Evolutionary conservation across 768 basidiomycete species (phyloP).

Genomic region (Paxillus rubicundulus): DNA sequence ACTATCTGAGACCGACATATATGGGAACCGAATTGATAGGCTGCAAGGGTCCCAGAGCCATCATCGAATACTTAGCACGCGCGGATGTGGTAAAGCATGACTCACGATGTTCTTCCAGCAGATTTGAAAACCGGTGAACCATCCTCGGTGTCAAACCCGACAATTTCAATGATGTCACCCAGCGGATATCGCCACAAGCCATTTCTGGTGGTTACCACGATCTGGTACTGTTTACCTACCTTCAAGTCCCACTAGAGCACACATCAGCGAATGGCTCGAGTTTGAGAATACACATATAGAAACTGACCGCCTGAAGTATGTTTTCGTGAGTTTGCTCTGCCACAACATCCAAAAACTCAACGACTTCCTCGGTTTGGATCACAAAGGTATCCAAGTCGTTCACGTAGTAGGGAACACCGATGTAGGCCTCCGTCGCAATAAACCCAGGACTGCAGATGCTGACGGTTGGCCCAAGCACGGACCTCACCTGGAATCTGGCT

Average conservation of each 20-base stretch:
- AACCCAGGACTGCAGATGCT: background rate
- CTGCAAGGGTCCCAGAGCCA: background rate
- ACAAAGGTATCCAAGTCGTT: slow-evolving; percentile 5
- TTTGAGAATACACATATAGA: background rate
- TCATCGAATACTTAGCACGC: background rate
- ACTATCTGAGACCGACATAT: background rate
- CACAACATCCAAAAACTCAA: slow-evolving; percentile 19
- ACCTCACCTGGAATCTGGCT: slow-evolving; percentile 7
- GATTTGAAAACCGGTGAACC: slow-evolving; percentile 2
- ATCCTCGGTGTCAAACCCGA: slow-evolving; percentile 2
- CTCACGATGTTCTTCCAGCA: slow-evolving; percentile 4
- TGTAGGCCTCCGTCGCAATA: background rate
- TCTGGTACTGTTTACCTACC: slow-evolving; percentile 4
- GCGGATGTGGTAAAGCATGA: background rate
- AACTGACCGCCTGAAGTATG: slow-evolving; percentile 16
- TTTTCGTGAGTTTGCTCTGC: slow-evolving; percentile 10
- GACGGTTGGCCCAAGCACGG: slow-evolving; percentile 5
- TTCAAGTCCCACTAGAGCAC: slow-evolving; percentile 1
- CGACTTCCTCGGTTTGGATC: background rate
- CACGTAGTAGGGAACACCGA: background rate
- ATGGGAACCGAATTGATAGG: background rate
- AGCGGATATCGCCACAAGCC: slow-evolving; percentile 8
- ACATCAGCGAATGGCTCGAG: background rate
- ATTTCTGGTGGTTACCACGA: slow-evolving; percentile 2
- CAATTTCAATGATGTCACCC: slow-evolving; percentile 7